These are phyloP conservation scores for Colletotrichum salicis DNA, from an alignment of 2,329 filamentous ascomycete species.

Conservation along the genomic window DNA sequence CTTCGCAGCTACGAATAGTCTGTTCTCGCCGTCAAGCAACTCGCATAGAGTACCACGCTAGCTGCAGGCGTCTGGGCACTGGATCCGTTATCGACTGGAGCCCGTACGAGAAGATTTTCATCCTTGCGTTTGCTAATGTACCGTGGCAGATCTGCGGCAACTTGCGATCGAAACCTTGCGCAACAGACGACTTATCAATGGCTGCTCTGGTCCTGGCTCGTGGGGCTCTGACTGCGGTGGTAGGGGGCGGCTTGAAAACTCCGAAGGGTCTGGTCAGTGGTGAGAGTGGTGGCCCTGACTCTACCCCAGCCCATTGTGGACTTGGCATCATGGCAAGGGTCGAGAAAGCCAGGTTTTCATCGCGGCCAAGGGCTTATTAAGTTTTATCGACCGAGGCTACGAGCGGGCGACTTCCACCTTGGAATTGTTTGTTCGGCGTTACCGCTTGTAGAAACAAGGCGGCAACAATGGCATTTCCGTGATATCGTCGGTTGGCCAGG, in stretches of 20 bases:
- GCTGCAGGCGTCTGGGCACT: conserved; percentile 19
- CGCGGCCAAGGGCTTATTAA: conserved; percentile 12
- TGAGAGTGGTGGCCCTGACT: conserved; percentile 31
- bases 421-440: conserved; percentile 21
- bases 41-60: conserved; percentile 10
- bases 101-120: conserved; percentile 36
- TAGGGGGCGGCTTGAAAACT: conserved; percentile 34
- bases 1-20: background rate
- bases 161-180: conserved; percentile 34
- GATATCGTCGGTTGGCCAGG: conserved; percentile 8
- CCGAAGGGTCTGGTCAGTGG: conserved; percentile 33
- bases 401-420: conserved; percentile 10
- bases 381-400: conserved; percentile 29
- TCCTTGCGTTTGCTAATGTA: conserved; percentile 33
- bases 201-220: conserved; percentile 18
- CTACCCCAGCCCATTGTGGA: conserved; percentile 25
- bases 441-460: conserved; percentile 26
- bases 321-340: conserved; percentile 27
- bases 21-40: conserved; percentile 3
- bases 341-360: conserved; percentile 24
- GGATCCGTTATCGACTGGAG: conserved; percentile 22
- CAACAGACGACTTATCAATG: conserved; percentile 18
- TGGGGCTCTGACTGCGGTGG: conserved; percentile 32
- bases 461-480: conserved; percentile 19
- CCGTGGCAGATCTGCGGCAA: conserved; percentile 34